Base-by-base conservation (phyloP, 176 grass and related monocot species). In the Saccharum officinarum region DNA sequence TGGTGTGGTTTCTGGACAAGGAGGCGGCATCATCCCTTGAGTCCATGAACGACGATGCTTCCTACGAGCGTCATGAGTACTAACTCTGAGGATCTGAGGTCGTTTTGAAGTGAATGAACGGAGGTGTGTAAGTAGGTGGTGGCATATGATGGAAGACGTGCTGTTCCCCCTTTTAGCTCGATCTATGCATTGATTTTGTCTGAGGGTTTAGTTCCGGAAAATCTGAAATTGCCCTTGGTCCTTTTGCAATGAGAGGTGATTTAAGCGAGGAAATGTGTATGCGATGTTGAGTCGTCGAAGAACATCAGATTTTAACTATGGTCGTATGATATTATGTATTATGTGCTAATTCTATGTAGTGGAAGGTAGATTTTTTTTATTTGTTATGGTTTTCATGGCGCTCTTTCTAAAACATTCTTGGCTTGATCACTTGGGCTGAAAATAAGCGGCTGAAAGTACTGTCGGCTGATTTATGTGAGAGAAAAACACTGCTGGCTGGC, bases 1-100 rank as follows among this genome's bases (percentile, higher is more conserved):
- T 97, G 79, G 80, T 91, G 14, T 97, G 95, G 95, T 97, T 97
- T 34, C 67, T 97, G 81, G 95, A 97, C 89, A 91, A 85, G 82
- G 55, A 37, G 15, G 92, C 95, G 10, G 90, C 92, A 14, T 87
- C 92, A 9, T 83, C 66, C 1, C 88, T 92, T 3, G 74, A 89
- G 7, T 52, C 20, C 8, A 59, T 44, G 2, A 42, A 79, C 4
- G 77, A 52, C 26, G 68, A 26, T n/a, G 59, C 63, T 20, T 80
- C 46, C 22, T 23, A 17, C 2, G 70, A 75, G 63, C 81, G 38
- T n/a, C 49, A 12, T 5, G 85, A 70, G 69, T 84, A 81, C 81
- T 80, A 36, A 81, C 76, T 71, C 50, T 3, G 25, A 77, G 20
- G 3, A 28, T 17, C 37, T 63, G 18, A 75, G 69, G 46, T 63